phyloP scores from a whole-genome alignment of 495 filamentous ascomycete species.

The Ramalina intermedia region DNA sequence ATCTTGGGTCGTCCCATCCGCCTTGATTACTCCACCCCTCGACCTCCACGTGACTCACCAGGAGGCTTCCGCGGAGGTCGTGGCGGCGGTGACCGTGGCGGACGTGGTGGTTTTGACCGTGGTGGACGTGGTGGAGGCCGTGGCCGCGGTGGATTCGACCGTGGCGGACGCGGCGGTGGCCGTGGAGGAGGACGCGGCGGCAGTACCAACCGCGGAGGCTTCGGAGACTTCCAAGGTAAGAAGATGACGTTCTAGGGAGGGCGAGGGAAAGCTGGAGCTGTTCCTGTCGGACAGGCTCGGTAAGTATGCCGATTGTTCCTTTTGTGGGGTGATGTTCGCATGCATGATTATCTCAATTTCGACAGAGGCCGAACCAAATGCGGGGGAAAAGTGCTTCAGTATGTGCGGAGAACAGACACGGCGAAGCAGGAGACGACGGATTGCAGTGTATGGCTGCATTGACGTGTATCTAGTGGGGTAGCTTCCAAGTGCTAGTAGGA shows the following conservation, averaged over 20 bases:
- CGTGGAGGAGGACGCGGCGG: constrained; percentile 36
- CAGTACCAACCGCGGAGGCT: constrained; percentile 55
- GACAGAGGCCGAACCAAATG: too few species aligned
- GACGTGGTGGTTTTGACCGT: constrained; percentile 37
- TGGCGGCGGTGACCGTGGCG: constrained; percentile 32
- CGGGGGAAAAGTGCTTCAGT: too few species aligned
- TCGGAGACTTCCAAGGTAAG: constrained; percentile 79
- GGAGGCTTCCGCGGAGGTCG: constrained; percentile 27
- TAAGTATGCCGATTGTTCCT: neutral
- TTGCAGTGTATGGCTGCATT: too few species aligned
- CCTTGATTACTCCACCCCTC: constrained; percentile 77
- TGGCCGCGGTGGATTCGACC: constrained; percentile 28
- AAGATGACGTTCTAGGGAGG: constrained; percentile 70
- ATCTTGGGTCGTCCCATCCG: constrained; percentile 70
- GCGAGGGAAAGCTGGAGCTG: too few species aligned
- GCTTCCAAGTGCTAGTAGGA: too few species aligned
- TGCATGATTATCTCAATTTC: too few species aligned
- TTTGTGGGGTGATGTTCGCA: too few species aligned
- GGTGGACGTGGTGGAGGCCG: constrained; percentile 40
- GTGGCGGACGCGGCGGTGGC: constrained; percentile 38
- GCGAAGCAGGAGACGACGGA: too few species aligned
- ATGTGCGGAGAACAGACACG: too few species aligned
- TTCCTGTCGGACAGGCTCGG: neutral
- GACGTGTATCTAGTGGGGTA: too few species aligned
- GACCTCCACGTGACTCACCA: constrained; percentile 38